Evolutionary conservation across 768 basidiomycete species (phyloP), one percentile per base, ranked within the genome.

Genomic region (Termitomyces sp.): DNA sequence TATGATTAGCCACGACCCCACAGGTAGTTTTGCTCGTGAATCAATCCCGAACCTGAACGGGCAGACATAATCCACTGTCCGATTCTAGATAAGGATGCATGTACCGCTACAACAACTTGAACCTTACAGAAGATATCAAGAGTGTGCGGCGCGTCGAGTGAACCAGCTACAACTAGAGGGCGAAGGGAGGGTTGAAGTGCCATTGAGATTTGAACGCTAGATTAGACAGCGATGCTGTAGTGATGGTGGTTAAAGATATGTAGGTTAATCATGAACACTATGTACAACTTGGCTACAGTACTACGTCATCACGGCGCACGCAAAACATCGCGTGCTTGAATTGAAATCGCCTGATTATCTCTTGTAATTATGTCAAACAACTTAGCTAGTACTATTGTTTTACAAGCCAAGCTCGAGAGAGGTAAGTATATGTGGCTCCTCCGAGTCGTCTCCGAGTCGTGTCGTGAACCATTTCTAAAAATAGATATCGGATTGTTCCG

Each of bases 31-130:
- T 51, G 46, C 36, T 40, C 11, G 32, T n/a, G 28, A 55, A 32
- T 33, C n/a, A 16, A 36, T 55, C 22, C 13, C 36, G 52, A 58
- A 87, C 88, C 89, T 91, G 80, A 78, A 94, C 1, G 92, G 92
- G 67, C 92, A 95, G 67, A 92, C 90, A 72, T 91, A 93, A 73
- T 94, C 93, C 76, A 93, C 91, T 92, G 64, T 35, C 55, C 22
- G 22, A 11, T 44, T 28, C 58, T 39, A 28, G 2, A 4, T 16
- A 39, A 36, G 15, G 36, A 24, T 53, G 28, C 6, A 7, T 39
- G 16, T 11, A 24, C 53, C n/a, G 1, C 46, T 16, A 33, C 2
- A 38, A 16, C 15, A 53, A 39, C 16, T 33, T 12, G 32, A 22
- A 18, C 71, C 89, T 68, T 68, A 89, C 90, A 71, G 74, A 91